Evolutionary conservation across 371 early-diverging fungal species (phyloP).

Genomic region (Actinomortierella wolfii): DNA sequence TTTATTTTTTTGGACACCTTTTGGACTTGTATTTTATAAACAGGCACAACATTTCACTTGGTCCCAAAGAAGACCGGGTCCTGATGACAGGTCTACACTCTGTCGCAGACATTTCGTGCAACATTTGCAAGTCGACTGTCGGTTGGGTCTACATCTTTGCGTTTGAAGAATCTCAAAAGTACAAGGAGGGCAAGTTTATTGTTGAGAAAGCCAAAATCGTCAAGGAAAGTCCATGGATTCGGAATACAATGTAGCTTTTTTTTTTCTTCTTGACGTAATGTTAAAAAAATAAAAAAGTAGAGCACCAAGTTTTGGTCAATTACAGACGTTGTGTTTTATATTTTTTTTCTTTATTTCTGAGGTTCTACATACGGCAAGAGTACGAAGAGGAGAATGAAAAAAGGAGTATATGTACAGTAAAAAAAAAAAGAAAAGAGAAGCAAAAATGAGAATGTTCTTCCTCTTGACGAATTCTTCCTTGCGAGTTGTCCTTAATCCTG

Average conservation of each 20-base stretch:
- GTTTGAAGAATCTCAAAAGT: slow-evolving; percentile 74
- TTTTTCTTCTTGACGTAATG: no score
- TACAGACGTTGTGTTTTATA: no score
- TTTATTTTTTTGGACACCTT: not conserved
- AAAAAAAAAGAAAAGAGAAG: no score
- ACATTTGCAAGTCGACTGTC: slow-evolving; percentile 64
- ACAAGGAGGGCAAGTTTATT: slow-evolving; percentile 83
- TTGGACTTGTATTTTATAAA: not conserved
- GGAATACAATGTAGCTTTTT: slow-evolving; percentile 12
- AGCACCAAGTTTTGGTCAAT: no score
- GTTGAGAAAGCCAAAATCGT: slow-evolving; percentile 65
- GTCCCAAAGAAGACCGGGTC: slow-evolving; percentile 65
- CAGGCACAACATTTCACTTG: slow-evolving; percentile 48
- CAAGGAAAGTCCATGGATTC: slow-evolving; percentile 56
- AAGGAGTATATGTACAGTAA: no score
- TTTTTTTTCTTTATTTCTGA: no score
- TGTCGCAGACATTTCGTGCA: slow-evolving; percentile 77
- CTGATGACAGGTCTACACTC: slow-evolving; percentile 84
- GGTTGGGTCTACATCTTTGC: slow-evolving; percentile 85
- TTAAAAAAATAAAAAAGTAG: no score
- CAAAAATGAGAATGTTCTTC: no score
- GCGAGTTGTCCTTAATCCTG: no score
- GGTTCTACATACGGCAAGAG: no score
- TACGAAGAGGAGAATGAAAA: no score
- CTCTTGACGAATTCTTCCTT: no score